These are phyloP conservation scores for Lepiota brunneoincarnata DNA, from an alignment of 768 basidiomycete species.

Conservation along the genomic window DNA sequence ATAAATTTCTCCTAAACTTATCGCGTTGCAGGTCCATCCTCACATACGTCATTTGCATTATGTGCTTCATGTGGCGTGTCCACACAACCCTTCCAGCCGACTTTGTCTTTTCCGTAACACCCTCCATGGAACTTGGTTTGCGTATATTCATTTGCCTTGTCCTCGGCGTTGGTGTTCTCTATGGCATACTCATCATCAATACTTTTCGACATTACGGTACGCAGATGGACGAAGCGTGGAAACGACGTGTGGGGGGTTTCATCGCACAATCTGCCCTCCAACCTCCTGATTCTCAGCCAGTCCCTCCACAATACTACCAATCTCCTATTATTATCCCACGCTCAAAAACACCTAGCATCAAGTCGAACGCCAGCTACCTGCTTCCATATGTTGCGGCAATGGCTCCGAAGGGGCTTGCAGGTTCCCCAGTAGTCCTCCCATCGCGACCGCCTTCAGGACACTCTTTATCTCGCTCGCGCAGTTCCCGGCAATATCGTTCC, in stretches of 20 bases:
- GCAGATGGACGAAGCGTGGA: conserved; percentile 26
- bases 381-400: too few species aligned
- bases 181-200: conserved; percentile 47
- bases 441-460: too few species aligned
- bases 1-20: not conserved
- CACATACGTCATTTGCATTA: conserved; percentile 50
- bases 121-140: conserved; percentile 43
- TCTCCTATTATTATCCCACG: too few species aligned
- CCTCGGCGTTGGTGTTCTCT: conserved; percentile 49
- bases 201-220: conserved; percentile 52
- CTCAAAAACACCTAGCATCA: too few species aligned
- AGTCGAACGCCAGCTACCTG: too few species aligned
- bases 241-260: conserved; percentile 19
- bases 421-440: too few species aligned
- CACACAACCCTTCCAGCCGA: conserved; percentile 44
- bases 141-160: conserved; percentile 49
- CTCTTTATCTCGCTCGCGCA: too few species aligned
- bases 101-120: conserved; percentile 46
- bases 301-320: too few species aligned
- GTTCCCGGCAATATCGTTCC: too few species aligned
- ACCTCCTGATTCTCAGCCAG: too few species aligned
- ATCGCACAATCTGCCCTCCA: not conserved
- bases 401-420: too few species aligned
- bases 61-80: conserved; percentile 64
- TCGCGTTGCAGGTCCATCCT: conserved; percentile 48